Conservation (phyloP, 306 rosid genomes). For the Ammopiptanthus mongolicus region DNA sequence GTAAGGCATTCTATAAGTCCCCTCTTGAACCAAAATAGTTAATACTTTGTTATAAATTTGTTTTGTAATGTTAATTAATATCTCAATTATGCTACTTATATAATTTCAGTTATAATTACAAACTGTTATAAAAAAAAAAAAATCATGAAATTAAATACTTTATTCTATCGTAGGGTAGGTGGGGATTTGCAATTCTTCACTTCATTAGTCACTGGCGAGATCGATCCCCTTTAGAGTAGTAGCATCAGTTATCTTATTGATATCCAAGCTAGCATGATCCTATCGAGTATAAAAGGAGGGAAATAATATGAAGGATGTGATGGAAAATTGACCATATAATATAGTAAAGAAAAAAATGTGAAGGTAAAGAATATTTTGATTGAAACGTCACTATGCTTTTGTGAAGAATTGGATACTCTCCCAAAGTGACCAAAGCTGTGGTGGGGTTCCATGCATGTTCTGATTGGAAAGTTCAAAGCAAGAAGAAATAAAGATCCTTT, state of each 20-base stretch:
- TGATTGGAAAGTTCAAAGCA: conserved; percentile 15
- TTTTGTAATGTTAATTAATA: not conserved
- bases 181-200: not conserved
- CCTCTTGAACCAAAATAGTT: too few relatives aligned
- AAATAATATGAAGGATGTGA: not conserved
- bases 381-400: conserved; percentile 30
- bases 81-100: not conserved
- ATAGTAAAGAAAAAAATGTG: not conserved
- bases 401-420: conserved; percentile 62
- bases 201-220: not conserved
- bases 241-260: not conserved
- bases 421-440: conserved; percentile 20
- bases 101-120: not conserved
- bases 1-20: too few relatives aligned
- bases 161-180: not conserved
- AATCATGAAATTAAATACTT: not conserved
- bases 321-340: not conserved
- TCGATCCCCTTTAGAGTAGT: not conserved
- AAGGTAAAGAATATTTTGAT: conserved; percentile 44
- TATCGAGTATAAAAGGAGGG: not conserved
- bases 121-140: not conserved
- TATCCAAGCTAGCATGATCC: not conserved
- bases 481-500: conserved; percentile 15
- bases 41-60: too few relatives aligned
- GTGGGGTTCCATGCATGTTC: conserved; percentile 20